Percentiles rank a stretch among this genome's conserved stretches.
Evolutionary conservation across 108 stramenopile species (phyloP).

Genomic region (Skeletonema potamos): DNA sequence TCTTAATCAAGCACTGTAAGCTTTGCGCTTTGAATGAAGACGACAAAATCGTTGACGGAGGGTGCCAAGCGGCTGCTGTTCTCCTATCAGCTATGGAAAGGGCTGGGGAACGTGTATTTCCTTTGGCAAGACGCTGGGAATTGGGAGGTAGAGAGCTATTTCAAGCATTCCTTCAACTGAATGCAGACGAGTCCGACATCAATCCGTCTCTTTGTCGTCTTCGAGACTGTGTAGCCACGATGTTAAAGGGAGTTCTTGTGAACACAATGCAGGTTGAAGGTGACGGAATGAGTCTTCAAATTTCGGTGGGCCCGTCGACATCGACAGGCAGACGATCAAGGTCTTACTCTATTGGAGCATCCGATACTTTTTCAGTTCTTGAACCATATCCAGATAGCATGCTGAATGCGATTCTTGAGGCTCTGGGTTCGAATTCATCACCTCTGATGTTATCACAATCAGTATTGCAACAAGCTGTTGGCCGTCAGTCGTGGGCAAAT

Average conservation of each 20-base stretch:
- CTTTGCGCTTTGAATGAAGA: conserved; percentile 19
- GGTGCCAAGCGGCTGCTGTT: conserved; percentile 41
- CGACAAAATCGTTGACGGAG: conserved; percentile 19
- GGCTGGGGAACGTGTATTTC: conserved; percentile 69
- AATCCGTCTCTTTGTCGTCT: conserved; percentile 2
- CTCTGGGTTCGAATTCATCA: conserved; percentile 24
- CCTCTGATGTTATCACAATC: conserved; percentile 21
- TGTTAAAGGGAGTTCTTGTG: conserved; percentile 73
- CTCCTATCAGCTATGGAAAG: conserved; percentile 63
- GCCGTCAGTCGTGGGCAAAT: conserved; percentile 67
- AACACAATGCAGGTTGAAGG: conserved; percentile 29
- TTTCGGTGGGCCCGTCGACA: conserved; percentile 71
- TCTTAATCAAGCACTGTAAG: conserved; percentile 30
- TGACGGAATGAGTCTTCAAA: conserved; percentile 43
- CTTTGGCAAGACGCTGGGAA: conserved; percentile 61
- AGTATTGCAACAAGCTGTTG: conserved; percentile 50
- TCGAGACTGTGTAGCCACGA: conserved; percentile 50
- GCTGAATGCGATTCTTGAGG: conserved; percentile 47
- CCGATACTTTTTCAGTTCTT: conserved; percentile 39
- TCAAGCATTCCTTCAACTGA: conserved; percentile 22
- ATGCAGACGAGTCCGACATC: background rate
- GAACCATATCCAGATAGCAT: conserved; percentile 76
- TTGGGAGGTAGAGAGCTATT: conserved; percentile 57
- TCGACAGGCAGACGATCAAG: conserved; percentile 59
- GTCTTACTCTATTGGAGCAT: conserved; percentile 79